Evolutionary conservation across 306 rosid species (phyloP).

Genomic region (Fragaria iinumae): DNA sequence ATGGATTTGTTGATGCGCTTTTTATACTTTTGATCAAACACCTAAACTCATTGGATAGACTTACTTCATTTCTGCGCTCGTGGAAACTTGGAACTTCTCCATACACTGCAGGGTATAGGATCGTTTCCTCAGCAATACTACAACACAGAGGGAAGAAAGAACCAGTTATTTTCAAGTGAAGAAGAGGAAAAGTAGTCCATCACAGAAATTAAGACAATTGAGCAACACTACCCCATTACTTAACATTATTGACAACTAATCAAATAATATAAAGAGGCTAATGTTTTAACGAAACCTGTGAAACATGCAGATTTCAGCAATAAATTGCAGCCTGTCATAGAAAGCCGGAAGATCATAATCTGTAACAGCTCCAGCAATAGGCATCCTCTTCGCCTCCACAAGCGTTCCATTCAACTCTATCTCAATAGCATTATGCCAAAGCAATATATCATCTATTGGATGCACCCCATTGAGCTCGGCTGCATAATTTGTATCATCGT

Average conservation of each 20-base stretch:
- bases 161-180: not conserved
- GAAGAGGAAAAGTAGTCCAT: not conserved
- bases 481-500: conserved; percentile 37
- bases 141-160: conserved; percentile 17
- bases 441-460: conserved; percentile 76
- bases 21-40: conserved; percentile 68
- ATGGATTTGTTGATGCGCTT: conserved; percentile 53
- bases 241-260: not conserved
- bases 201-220: not conserved
- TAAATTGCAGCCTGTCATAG: conserved; percentile 67
- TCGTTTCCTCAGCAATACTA: conserved; percentile 82
- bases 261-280: not conserved
- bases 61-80: conserved; percentile 71
- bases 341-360: conserved; percentile 43
- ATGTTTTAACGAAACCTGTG: conserved; percentile 54
- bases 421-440: conserved; percentile 87
- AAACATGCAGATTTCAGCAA: conserved; percentile 84
- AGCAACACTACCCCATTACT: not conserved
- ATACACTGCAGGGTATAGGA: conserved; percentile 79
- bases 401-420: conserved; percentile 69
- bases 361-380: conserved; percentile 55
- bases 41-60: conserved; percentile 67
- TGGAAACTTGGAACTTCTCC: conserved; percentile 55
- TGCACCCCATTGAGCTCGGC: conserved; percentile 42
- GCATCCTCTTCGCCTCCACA: conserved; percentile 30